phyloP scores from a whole-genome alignment of 2,329 filamentous ascomycete genomes.

The Scedosporium dehoogii region DNA sequence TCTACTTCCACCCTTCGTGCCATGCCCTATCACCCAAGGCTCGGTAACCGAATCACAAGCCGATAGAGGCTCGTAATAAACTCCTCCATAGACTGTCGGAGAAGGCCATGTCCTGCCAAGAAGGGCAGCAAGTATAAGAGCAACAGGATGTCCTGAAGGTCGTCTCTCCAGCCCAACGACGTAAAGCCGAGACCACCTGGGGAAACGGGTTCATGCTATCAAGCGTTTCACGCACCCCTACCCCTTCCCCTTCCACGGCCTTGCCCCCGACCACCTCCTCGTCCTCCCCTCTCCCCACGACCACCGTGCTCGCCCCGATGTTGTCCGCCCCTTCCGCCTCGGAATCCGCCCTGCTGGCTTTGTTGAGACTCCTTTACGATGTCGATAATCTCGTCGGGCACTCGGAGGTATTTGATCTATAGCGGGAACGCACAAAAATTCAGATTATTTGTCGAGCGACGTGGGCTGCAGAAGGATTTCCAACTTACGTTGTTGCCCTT shows the following conservation, averaged over 20 bases:
- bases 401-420: conserved; percentile 95
- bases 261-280: conserved; percentile 43
- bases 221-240: conserved; percentile 15
- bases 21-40: neutral
- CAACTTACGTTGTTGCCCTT: conserved; percentile 85
- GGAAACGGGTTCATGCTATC: neutral
- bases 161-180: neutral
- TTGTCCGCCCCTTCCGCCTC: conserved; percentile 53
- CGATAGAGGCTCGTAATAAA: too few species aligned
- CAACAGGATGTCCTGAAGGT: too few species aligned
- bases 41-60: too few species aligned
- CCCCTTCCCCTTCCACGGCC: conserved; percentile 31
- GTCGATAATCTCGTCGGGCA: conserved; percentile 95
- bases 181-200: neutral
- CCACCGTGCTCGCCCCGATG: conserved; percentile 49
- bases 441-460: neutral
- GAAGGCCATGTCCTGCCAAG: too few species aligned
- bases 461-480: neutral
- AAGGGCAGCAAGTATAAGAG: neutral
- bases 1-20: neutral
- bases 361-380: conserved; percentile 87
- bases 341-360: conserved; percentile 51
- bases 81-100: too few species aligned
- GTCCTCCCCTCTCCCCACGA: conserved; percentile 47
- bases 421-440: neutral